Evolutionary conservation across 1,284 basidiomycete genomes (phyloP), one percentile per base, ranked within the genome.

Genomic region (Lentinus polychrous): DNA sequence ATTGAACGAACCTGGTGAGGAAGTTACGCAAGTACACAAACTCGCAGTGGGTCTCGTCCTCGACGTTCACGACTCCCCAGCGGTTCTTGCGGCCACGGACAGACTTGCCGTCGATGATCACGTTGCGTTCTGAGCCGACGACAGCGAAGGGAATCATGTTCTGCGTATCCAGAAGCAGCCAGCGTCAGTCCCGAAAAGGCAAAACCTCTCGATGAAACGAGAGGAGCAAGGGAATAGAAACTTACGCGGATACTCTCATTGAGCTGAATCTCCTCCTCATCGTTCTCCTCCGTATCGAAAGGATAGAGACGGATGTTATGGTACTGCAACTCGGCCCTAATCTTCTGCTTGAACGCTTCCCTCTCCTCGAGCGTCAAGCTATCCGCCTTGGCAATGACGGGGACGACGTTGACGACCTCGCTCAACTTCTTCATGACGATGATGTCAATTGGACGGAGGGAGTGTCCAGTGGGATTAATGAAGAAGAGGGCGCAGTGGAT

Each of bases 401-500:
- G 96, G 5, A 99, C 94, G 43, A 99, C 95, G 61, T 99, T 99
- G 69, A 97, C 95, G 35, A 99, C 95, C 66, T 99, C 95, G 65
- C 86, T 88, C 49, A 99, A 76, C 76, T 97, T 98, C 79, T 98
- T 98, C 86, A 99, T 93, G 56, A 99, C 95, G 58, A 93, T 94
- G 43, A 98, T 87, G 63, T 99, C 96, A 64, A 99, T 95, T 22
- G 93, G 83, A 52, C 90, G 87, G 50, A 95, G 80, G 2, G 88
- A 84, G 69, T 96, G 94, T 17, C 94, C 94, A 12, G 94, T 94
- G 17, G 94, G 94, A 70, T 91, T 94, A 78, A 99, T 95, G 74
- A 99, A 98, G 81, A 94, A 99, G 50, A 99, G 70, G 66, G 91
- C 94, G 76, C 94, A 97, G 76, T 99, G 95, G 56, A 99, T 96